Evolutionary conservation across 805 yeast genomes (phyloP).

Genomic region (Lipomyces orientalis): DNA sequence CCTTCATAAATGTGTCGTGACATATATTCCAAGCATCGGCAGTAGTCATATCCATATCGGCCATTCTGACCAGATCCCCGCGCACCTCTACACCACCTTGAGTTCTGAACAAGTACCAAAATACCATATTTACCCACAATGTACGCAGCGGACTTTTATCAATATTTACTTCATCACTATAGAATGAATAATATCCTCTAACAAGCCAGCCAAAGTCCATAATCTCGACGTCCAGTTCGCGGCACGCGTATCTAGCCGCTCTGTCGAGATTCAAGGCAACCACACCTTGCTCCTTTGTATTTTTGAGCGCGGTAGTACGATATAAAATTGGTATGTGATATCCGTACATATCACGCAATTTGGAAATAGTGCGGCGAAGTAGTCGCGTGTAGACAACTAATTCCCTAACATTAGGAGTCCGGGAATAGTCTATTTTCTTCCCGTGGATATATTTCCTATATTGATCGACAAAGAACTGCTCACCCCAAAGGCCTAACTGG

Average conservation of each 20-base stretch:
- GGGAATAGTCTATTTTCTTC: background rate
- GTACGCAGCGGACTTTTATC: constrained; percentile 7
- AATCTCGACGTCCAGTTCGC: constrained; percentile 11
- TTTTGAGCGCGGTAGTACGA: background rate
- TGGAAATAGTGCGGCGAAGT: constrained; percentile 4
- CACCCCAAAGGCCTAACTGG: constrained; percentile 23
- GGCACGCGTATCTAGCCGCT: constrained; percentile 6
- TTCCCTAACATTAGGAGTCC: background rate
- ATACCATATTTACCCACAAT: constrained; percentile 15
- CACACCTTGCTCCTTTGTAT: background rate
- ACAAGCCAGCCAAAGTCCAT: constrained; percentile 16
- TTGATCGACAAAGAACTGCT: background rate
- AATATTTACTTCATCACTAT: constrained; percentile 8
- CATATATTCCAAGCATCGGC: background rate
- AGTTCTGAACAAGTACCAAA: constrained; percentile 15
- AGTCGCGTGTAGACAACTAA: constrained; percentile 13
- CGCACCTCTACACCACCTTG: constrained; percentile 12
- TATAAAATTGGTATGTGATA: background rate
- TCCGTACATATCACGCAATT: background rate
- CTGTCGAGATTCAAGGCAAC: constrained; percentile 11
- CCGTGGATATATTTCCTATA: background rate
- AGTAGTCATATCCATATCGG: background rate
- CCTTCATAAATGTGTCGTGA: background rate
- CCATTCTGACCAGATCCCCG: constrained; percentile 8
- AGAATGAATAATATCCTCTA: constrained; percentile 1